Evolutionary conservation across 257 asterid genomes (phyloP).

Genomic region (Scutellaria minor): DNA sequence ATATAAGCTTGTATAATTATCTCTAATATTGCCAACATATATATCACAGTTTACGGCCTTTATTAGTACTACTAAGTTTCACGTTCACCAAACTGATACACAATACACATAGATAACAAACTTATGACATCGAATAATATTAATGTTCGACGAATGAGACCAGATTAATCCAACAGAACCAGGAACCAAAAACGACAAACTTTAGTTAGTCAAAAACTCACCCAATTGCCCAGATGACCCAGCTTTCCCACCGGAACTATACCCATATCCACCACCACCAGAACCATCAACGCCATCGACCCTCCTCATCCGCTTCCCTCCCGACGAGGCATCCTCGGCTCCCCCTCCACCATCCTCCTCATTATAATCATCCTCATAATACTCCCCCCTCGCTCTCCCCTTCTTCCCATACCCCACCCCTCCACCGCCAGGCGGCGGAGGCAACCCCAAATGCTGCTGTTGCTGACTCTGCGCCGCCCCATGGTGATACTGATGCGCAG

Average conservation of each 20-base stretch:
- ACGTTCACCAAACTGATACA: not conserved
- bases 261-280: constrained; percentile 57
- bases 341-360: constrained; percentile 58
- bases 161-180: not conserved
- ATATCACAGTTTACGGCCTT: constrained; percentile 9
- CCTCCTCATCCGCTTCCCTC: constrained; percentile 59
- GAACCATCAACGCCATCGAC: constrained; percentile 58
- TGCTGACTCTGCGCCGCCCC: constrained; percentile 38
- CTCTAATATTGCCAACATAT: constrained; percentile 15
- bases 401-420: constrained; percentile 62
- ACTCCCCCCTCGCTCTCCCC: constrained; percentile 67
- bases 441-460: constrained; percentile 45
- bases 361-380: constrained; percentile 61
- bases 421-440: constrained; percentile 54
- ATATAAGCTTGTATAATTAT: not conserved
- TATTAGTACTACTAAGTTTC: not conserved
- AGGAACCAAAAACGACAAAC: constrained; percentile 2
- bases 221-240: constrained; percentile 65
- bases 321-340: constrained; percentile 56
- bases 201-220: constrained; percentile 32
- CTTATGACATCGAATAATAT: not conserved
- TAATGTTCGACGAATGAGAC: not conserved
- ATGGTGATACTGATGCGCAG: constrained; percentile 41
- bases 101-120: constrained; percentile 14
- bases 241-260: constrained; percentile 67